A percentile compares a stretch with the other conserved stretches of the same genome.
Evolutionary conservation across 148 eudicot genomes (phyloP).

Genomic region (Selenicereus undatus): DNA sequence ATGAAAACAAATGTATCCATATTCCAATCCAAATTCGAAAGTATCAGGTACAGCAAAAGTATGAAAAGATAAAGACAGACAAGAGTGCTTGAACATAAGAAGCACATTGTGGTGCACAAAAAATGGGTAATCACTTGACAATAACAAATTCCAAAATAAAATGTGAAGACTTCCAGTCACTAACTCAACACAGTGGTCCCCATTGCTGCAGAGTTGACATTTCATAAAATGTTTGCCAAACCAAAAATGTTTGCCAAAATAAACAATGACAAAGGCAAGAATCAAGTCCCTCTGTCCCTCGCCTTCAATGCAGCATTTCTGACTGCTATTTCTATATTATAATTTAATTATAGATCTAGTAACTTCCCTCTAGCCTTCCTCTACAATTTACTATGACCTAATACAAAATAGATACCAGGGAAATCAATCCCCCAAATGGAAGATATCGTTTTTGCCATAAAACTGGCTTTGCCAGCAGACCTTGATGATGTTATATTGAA

Average conservation of each 20-base stretch:
- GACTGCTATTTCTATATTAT: background rate
- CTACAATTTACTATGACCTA: background rate
- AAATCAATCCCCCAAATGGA: background rate
- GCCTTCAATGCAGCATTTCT: background rate
- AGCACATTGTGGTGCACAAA: background rate
- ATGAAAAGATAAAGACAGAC: background rate
- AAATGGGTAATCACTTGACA: background rate
- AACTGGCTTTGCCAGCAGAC: background rate
- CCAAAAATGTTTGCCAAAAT: background rate
- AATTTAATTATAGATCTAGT: background rate
- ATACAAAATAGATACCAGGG: background rate
- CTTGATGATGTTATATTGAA: background rate
- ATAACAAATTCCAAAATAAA: background rate
- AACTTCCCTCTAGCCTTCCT: too few relatives aligned
- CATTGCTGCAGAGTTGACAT: background rate
- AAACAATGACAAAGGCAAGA: background rate
- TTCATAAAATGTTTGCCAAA: background rate
- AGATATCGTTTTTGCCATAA: background rate
- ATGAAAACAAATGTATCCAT: background rate
- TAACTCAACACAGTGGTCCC: background rate
- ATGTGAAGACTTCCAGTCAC: background rate
- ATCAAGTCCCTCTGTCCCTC: background rate
- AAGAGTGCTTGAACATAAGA: background rate
- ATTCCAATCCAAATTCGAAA: conserved; percentile 5
- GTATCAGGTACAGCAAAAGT: background rate